These are phyloP conservation scores for Capsicum rhomboideum DNA, from an alignment of 257 asterid species.

Conservation along the genomic window DNA sequence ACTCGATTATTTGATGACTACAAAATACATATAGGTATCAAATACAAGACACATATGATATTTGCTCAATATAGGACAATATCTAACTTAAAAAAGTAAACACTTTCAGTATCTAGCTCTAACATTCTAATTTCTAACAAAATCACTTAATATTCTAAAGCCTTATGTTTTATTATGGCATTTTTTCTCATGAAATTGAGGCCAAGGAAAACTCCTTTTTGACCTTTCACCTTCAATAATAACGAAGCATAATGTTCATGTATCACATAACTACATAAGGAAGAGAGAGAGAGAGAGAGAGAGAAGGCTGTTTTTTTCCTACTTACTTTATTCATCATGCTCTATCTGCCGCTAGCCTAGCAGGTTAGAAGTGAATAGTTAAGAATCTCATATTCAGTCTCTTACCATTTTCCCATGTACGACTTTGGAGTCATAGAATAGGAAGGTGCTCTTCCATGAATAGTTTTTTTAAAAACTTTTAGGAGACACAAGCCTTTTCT, in stretches of 20 bases:
- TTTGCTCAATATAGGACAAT: too few relatives aligned
- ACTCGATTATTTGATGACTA: too few relatives aligned
- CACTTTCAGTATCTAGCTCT: too few relatives aligned
- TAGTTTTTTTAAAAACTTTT: too few relatives aligned
- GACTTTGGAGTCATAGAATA: not conserved
- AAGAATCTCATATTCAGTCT: not conserved
- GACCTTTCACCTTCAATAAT: not conserved
- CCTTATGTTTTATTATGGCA: not conserved
- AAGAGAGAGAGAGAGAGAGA: not conserved
- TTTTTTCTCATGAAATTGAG: not conserved
- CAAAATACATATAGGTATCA: too few relatives aligned
- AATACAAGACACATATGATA: too few relatives aligned
- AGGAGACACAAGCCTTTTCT: not conserved
- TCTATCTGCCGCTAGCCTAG: not conserved
- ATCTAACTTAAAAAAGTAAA: too few relatives aligned
- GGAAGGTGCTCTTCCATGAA: not conserved
- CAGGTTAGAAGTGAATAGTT: not conserved
- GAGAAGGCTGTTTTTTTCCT: not conserved
- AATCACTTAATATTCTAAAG: not conserved
- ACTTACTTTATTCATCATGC: not conserved
- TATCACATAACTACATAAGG: not conserved
- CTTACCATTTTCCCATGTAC: not conserved
- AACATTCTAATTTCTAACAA: too few relatives aligned
- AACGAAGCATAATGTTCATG: not conserved
- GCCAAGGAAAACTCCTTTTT: not conserved